Percentiles rank a stretch among this genome's conserved stretches.
Evolutionary conservation across 2,329 filamentous ascomycete genomes (phyloP).

Genomic region (Monilinia aucupariae): DNA sequence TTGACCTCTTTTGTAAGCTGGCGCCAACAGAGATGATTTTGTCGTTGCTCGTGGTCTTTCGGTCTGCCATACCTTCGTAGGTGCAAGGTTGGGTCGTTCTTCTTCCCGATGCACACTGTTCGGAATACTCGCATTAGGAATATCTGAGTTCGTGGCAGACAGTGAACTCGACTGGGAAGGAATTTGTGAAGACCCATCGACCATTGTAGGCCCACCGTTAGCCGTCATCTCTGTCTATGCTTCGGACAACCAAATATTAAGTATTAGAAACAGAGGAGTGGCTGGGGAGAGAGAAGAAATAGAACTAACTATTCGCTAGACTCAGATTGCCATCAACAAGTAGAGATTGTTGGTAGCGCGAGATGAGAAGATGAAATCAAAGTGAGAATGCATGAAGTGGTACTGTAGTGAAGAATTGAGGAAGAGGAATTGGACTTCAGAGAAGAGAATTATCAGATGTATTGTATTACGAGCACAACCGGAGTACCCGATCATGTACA

Average conservation of each 20-base stretch:
- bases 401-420: not conserved
- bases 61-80: constrained; percentile 26
- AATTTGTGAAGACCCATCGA: not conserved
- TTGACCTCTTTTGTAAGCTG: constrained; percentile 20
- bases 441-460: not conserved
- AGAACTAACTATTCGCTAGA: not conserved
- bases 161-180: not conserved
- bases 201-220: not conserved
- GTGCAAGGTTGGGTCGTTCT: constrained; percentile 3
- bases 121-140: not conserved
- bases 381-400: not conserved
- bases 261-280: not conserved
- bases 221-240: constrained; percentile 2
- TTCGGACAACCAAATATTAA: constrained; percentile 1
- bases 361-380: not conserved
- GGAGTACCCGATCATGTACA: not conserved
- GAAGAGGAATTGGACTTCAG: not conserved
- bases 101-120: not conserved
- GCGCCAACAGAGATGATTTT: constrained; percentile 20
- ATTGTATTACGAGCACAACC: too few relatives aligned
- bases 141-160: not conserved
- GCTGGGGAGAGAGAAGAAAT: not conserved
- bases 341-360: not conserved
- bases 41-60: constrained; percentile 25
- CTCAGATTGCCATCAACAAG: not conserved